These are phyloP conservation scores for Cladophialophora psammophila DNA, from an alignment of 2,329 filamentous ascomycete genomes.

Conservation along the genomic window DNA sequence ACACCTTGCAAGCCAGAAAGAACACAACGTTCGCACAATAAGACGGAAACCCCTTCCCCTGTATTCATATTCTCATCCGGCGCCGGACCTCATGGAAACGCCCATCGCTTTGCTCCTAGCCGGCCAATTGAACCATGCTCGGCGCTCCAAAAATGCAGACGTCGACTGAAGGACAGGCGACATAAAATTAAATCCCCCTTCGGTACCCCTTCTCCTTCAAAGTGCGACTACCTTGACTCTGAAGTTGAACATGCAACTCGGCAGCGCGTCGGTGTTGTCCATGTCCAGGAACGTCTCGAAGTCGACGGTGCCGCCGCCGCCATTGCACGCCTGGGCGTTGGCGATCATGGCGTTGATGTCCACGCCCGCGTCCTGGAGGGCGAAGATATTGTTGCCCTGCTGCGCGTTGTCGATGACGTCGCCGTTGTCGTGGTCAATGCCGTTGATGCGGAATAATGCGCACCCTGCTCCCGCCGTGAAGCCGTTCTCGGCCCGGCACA, in stretches of 20 bases:
- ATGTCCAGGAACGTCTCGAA: constrained; percentile 19
- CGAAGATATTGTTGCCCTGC: constrained; percentile 27
- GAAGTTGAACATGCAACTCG: constrained; percentile 23
- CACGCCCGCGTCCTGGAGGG: constrained; percentile 20
- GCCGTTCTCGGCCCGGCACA: constrained; percentile 21
- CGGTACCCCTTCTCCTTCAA: not conserved
- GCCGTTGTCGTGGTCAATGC: constrained; percentile 13
- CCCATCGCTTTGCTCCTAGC: too few relatives aligned
- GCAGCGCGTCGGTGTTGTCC: constrained; percentile 20
- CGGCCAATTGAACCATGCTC: too few relatives aligned
- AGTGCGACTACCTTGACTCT: not conserved
- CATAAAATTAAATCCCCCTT: too few relatives aligned
- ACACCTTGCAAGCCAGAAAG: too few relatives aligned
- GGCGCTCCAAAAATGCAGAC: too few relatives aligned
- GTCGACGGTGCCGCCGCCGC: constrained; percentile 19
- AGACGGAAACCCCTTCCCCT: too few relatives aligned
- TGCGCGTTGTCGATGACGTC: constrained; percentile 17
- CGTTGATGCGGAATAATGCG: constrained; percentile 25
- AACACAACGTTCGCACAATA: too few relatives aligned
- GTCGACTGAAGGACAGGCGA: too few relatives aligned
- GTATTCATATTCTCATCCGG: too few relatives aligned
- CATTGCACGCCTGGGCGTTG: constrained; percentile 19
- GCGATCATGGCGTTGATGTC: constrained; percentile 17
- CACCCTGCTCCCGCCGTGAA: constrained; percentile 9
- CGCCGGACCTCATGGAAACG: too few relatives aligned